phyloP scores from a whole-genome alignment of 331 rosid species.

The Spiraea crenata region DNA sequence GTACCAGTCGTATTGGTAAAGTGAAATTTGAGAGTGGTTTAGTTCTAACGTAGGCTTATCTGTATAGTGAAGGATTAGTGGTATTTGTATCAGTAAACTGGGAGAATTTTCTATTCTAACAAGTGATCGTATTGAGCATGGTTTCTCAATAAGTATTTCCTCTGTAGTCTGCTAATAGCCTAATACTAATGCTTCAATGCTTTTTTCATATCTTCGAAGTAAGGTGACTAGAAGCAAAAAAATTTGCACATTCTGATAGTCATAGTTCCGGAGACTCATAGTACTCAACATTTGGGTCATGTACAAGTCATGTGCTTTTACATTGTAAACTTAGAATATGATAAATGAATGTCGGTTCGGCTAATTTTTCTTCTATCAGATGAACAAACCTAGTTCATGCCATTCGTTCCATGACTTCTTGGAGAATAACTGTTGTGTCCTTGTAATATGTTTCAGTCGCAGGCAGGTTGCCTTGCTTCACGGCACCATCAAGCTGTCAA shows the following conservation, averaged over 20 bases:
- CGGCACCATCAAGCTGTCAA: conserved; percentile 76
- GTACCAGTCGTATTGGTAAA: conserved; percentile 25
- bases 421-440: conserved; percentile 67
- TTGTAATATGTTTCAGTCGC: conserved; percentile 51
- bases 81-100: conserved; percentile 28
- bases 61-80: conserved; percentile 58
- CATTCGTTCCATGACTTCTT: conserved; percentile 79
- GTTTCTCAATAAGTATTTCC: not conserved
- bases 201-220: not conserved
- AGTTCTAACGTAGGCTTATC: conserved; percentile 64
- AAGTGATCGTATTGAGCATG: not conserved
- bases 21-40: conserved; percentile 50
- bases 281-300: not conserved
- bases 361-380: conserved; percentile 17
- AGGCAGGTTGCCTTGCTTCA: conserved; percentile 50
- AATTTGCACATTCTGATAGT: not conserved
- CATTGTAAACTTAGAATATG: conserved; percentile 3
- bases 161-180: not conserved
- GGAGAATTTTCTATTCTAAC: conserved; percentile 6
- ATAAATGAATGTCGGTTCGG: not conserved
- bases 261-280: not conserved
- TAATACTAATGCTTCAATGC: conserved; percentile 2
- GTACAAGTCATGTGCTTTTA: not conserved
- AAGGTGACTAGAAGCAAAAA: not conserved
- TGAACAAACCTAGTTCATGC: conserved; percentile 36